These are phyloP conservation scores for Digitaria exilis DNA, from an alignment of 202 grass and related monocot genomes.

Conservation along the genomic window DNA sequence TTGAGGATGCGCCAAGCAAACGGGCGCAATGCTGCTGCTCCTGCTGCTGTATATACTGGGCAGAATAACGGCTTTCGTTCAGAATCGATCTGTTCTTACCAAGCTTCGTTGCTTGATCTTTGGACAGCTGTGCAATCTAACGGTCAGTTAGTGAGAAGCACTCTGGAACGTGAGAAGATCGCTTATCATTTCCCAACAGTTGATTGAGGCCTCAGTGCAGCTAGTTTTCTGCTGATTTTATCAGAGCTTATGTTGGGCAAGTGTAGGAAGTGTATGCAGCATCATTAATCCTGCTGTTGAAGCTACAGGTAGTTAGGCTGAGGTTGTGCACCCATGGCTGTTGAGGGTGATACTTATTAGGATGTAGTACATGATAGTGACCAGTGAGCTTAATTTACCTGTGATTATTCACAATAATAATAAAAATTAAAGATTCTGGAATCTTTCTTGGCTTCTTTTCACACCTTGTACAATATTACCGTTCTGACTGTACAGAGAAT, in stretches of 20 bases:
- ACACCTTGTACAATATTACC: neutral
- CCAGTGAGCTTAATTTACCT: conserved; percentile 43
- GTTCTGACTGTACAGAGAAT: conserved; percentile 19
- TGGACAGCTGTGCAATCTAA: conserved; percentile 57
- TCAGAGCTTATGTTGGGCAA: conserved; percentile 20
- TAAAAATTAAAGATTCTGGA: conserved; percentile 11
- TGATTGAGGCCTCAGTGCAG: conserved; percentile 10
- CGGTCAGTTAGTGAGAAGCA: conserved; percentile 37
- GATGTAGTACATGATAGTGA: conserved; percentile 50
- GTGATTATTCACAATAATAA: conserved; percentile 54
- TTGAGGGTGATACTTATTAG: conserved; percentile 49
- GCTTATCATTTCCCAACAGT: conserved; percentile 32
- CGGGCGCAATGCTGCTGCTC: conserved; percentile 28
- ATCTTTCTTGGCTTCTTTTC: conserved; percentile 13
- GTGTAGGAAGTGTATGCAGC: conserved; percentile 20
- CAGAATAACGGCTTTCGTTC: neutral
- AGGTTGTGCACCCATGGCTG: conserved; percentile 26
- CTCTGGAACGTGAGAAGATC: conserved; percentile 52
- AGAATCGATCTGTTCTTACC: conserved; percentile 35
- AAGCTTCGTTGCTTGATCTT: conserved; percentile 68
- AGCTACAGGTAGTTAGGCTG: conserved; percentile 53
- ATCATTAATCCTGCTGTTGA: conserved; percentile 44
- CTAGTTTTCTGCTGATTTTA: conserved; percentile 24
- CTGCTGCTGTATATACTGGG: conserved; percentile 37
- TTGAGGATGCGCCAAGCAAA: neutral